Conservation (phyloP, 2,329 filamentous ascomycete species). For the Penicillium griseofulvum region DNA sequence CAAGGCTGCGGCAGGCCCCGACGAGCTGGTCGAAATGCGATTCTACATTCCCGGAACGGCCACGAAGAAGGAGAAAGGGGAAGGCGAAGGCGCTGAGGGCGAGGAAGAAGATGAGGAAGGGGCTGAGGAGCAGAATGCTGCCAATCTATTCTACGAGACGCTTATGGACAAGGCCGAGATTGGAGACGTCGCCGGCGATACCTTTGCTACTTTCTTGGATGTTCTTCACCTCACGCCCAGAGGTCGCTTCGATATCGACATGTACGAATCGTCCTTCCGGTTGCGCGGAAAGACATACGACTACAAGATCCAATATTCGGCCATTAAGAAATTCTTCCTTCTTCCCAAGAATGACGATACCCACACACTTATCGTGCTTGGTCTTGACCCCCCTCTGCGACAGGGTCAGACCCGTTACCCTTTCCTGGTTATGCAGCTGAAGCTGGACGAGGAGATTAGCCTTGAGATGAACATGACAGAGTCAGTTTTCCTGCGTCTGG, state of each 20-base stretch:
- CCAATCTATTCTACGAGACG: constrained; percentile 96
- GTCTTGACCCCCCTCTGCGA: constrained; percentile 88
- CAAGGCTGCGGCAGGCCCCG: constrained; percentile 82
- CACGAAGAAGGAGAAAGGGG: constrained; percentile 66
- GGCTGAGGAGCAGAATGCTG: constrained; percentile 85
- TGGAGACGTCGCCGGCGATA: constrained; percentile 97
- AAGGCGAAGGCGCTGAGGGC: constrained; percentile 62
- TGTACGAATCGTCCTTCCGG: constrained; percentile 97
- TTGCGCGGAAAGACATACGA: constrained; percentile 98
- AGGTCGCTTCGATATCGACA: constrained; percentile 99
- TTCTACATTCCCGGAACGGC: constrained; percentile 96
- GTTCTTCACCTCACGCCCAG: constrained; percentile 95
- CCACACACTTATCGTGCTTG: constrained; percentile 91
- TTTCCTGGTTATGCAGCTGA: constrained; percentile 98
- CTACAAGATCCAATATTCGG: constrained; percentile 99
- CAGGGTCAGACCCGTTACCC: constrained; percentile 98
- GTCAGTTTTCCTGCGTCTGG: constrained; percentile 27
- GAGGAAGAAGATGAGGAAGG: constrained; percentile 70
- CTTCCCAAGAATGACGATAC: constrained; percentile 98
- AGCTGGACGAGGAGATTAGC: constrained; percentile 94
- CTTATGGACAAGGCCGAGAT: constrained; percentile 99
- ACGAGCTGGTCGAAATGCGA: constrained; percentile 96
- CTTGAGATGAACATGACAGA: constrained; percentile 96
- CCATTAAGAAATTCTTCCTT: constrained; percentile 98
- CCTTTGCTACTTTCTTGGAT: constrained; percentile 94